Conservation (phyloP, 2,329 filamentous ascomycete species). For the Fusarium sp. region DNA sequence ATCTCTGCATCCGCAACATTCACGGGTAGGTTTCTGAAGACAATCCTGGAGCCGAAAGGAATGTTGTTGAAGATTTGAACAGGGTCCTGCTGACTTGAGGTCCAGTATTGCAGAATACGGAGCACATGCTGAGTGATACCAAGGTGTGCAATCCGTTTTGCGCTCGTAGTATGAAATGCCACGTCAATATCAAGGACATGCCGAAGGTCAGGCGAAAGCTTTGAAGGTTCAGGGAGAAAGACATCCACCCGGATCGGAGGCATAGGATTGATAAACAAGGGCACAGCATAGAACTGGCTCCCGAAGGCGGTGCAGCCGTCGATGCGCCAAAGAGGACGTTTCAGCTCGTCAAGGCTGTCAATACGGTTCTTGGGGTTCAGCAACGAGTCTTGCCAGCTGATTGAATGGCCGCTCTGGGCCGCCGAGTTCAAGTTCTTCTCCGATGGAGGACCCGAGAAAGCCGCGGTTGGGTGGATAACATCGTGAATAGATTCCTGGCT, state of each 20-base stretch:
- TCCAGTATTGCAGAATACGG: constrained; percentile 65
- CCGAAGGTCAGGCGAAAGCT: constrained; percentile 55
- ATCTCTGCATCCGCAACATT: constrained; percentile 60
- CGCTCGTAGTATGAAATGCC: constrained; percentile 67
- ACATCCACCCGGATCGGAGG: constrained; percentile 67
- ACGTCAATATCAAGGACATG: constrained; percentile 59
- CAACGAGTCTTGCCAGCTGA: constrained; percentile 59
- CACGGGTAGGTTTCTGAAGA: constrained; percentile 62
- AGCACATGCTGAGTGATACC: constrained; percentile 66
- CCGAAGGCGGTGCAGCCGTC: constrained; percentile 68
- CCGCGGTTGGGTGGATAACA: constrained; percentile 69
- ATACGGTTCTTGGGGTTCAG: constrained; percentile 71
- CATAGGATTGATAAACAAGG: constrained; percentile 59
- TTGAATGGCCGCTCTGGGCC: constrained; percentile 6
- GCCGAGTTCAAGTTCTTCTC: constrained; percentile 7
- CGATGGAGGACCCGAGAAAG: constrained; percentile 50
- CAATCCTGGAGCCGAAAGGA: constrained; percentile 68
- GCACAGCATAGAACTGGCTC: constrained; percentile 67
- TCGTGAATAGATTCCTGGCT: constrained; percentile 63
- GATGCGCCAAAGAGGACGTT: constrained; percentile 64
- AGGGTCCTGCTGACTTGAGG: constrained; percentile 47
- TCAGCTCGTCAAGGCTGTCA: constrained; percentile 62
- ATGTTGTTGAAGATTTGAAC: constrained; percentile 55
- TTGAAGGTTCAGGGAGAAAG: constrained; percentile 64
- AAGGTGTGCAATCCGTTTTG: constrained; percentile 58